phyloP scores from a whole-genome alignment of 371 early-diverging fungal species.

The Funneliformis caledonium region DNA sequence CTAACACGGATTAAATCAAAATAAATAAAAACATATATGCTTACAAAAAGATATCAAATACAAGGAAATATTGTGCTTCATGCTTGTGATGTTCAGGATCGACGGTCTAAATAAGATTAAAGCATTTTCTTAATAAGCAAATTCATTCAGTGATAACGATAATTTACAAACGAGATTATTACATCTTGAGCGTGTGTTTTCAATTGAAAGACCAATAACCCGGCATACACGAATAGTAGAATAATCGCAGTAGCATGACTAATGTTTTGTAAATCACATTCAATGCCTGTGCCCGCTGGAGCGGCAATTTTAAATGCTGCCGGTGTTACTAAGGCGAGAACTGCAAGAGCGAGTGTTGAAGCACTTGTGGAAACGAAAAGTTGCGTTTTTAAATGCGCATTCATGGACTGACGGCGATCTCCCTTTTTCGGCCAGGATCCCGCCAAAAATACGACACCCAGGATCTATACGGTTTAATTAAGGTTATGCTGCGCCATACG shows the following conservation, averaged over 20 bases:
- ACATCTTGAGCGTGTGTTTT: constrained; percentile 37
- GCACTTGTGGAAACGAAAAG: constrained; percentile 36
- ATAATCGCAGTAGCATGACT: constrained; percentile 37
- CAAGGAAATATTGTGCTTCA: constrained; percentile 32
- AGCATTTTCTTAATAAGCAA: neutral
- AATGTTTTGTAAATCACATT: constrained; percentile 38
- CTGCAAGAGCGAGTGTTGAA: constrained; percentile 38
- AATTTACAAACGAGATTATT: neutral
- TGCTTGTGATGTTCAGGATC: neutral
- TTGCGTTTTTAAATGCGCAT: constrained; percentile 17
- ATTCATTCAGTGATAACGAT: neutral
- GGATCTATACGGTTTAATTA: neutral
- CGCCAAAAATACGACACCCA: constrained; percentile 35
- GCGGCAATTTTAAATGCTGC: constrained; percentile 39
- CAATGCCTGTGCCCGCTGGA: constrained; percentile 17
- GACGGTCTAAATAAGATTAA: neutral
- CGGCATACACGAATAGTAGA: constrained; percentile 27
- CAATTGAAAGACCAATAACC: constrained; percentile 32
- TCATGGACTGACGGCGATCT: neutral
- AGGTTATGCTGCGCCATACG: too few species aligned
- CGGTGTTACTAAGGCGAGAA: constrained; percentile 35
- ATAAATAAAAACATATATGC: neutral
- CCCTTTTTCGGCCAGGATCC: constrained; percentile 31
- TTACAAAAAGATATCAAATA: constrained; percentile 36
- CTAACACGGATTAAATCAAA: neutral